Conservation (phyloP, 306 rosid species). For the Ormosia semicastrata region DNA sequence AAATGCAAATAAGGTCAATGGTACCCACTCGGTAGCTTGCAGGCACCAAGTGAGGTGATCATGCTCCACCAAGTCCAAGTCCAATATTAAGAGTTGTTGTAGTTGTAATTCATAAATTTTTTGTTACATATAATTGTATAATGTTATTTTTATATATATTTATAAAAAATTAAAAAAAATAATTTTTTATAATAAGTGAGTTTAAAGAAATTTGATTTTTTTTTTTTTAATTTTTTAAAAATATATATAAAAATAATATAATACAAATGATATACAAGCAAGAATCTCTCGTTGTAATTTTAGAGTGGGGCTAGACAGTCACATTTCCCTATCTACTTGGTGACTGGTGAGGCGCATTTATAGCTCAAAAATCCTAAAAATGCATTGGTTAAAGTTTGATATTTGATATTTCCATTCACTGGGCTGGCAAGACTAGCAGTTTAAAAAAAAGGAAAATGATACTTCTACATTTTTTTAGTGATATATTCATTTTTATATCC, state of each 20-base stretch:
- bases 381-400: slow-evolving; percentile 3
- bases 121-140: too few relatives aligned
- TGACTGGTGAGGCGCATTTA: slow-evolving; percentile 14
- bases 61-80: background rate
- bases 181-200: too few relatives aligned
- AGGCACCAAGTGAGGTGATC: slow-evolving; percentile 37
- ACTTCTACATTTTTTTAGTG: too few relatives aligned
- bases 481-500: too few relatives aligned
- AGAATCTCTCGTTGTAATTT: slow-evolving; percentile 28
- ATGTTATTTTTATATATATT: too few relatives aligned
- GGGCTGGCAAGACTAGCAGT: background rate
- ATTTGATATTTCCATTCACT: background rate
- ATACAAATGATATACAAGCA: too few relatives aligned
- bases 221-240: too few relatives aligned
- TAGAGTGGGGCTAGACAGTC: slow-evolving; percentile 44
- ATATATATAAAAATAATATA: too few relatives aligned
- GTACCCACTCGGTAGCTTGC: slow-evolving; percentile 34
- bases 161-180: too few relatives aligned
- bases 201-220: too few relatives aligned
- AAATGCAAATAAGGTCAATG: slow-evolving; percentile 18
- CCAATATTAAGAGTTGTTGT: slow-evolving; percentile 27
- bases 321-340: slow-evolving; percentile 12
- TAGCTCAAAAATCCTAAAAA: slow-evolving; percentile 9
- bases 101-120: slow-evolving; percentile 25
- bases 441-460: too few relatives aligned